Evolutionary conservation across 305 asterid species (phyloP).

Genomic region (Fraxinus ornus): DNA sequence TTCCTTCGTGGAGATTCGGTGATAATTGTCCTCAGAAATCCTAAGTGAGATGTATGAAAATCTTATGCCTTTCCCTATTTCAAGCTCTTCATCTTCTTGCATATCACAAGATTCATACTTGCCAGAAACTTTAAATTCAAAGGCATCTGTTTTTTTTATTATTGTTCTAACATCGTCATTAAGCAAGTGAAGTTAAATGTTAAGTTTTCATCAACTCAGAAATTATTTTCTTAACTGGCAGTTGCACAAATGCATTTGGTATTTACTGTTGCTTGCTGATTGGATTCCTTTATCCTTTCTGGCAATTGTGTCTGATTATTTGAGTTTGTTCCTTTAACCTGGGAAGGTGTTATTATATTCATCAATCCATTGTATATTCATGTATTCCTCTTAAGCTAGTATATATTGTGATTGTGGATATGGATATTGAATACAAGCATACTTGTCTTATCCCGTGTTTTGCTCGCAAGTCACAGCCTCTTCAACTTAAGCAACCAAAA

Average conservation of each 20-base stretch:
- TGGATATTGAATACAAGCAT: neutral
- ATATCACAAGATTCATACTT: neutral
- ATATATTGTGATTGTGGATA: neutral
- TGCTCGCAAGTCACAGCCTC: neutral
- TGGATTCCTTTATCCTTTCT: neutral
- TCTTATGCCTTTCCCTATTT: constrained; percentile 2
- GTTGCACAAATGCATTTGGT: neutral
- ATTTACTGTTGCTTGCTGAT: neutral
- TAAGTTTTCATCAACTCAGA: neutral
- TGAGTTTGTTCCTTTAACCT: neutral
- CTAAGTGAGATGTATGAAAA: constrained; percentile 50
- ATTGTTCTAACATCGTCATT: neutral
- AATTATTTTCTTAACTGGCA: neutral
- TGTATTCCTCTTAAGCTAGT: neutral
- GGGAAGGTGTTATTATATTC: neutral
- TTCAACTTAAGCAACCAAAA: neutral
- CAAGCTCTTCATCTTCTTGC: neutral
- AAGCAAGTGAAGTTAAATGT: neutral
- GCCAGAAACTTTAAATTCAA: neutral
- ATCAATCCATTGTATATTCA: neutral
- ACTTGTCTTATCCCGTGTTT: neutral
- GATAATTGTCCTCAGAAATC: constrained; percentile 82
- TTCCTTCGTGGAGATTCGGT: constrained; percentile 95
- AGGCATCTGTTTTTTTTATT: neutral
- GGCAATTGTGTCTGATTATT: neutral